Percentiles rank a stretch among this genome's conserved stretches.
Evolutionary conservation across 176 grass and related monocot species (phyloP).

Genomic region (Avena atlantica): DNA sequence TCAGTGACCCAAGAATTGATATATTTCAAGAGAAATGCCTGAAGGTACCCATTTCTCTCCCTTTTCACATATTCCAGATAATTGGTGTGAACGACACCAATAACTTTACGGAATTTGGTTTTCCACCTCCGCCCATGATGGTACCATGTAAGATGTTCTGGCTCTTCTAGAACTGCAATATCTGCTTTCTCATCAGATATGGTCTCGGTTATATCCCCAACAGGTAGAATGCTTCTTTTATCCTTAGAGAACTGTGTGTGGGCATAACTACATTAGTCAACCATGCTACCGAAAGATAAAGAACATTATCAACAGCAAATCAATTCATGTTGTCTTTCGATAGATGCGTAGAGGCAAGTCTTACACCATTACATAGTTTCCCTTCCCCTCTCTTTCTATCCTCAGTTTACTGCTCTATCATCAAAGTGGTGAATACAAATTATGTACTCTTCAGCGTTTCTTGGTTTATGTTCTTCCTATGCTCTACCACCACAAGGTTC

Average conservation of each 20-base stretch:
- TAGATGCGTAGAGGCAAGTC: background rate
- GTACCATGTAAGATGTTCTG: constrained; percentile 99
- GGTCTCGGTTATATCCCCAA: constrained; percentile 86
- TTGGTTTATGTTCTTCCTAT: background rate
- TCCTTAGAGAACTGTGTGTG: constrained; percentile 72
- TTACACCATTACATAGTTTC: constrained; percentile 15
- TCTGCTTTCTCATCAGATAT: constrained; percentile 85
- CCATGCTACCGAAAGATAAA: constrained; percentile 7
- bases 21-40: constrained; percentile 89
- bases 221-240: constrained; percentile 99
- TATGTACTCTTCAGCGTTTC: background rate
- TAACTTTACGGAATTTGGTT: constrained; percentile 86
- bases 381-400: background rate
- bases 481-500: background rate
- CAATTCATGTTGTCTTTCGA: background rate
- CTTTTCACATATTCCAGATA: constrained; percentile 96
- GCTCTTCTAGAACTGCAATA: constrained; percentile 94
- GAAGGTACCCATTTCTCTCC: constrained; percentile 89
- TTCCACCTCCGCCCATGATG: constrained; percentile 98
- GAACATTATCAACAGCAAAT: background rate
- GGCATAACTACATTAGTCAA: constrained; percentile 5
- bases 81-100: constrained; percentile 92
- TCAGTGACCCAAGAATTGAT: constrained; percentile 89
- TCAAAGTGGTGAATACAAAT: constrained; percentile 12
- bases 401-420: background rate